phyloP scores from a whole-genome alignment of 805 yeast genomes.

The Hanseniaspora pseudoguilliermondii region DNA sequence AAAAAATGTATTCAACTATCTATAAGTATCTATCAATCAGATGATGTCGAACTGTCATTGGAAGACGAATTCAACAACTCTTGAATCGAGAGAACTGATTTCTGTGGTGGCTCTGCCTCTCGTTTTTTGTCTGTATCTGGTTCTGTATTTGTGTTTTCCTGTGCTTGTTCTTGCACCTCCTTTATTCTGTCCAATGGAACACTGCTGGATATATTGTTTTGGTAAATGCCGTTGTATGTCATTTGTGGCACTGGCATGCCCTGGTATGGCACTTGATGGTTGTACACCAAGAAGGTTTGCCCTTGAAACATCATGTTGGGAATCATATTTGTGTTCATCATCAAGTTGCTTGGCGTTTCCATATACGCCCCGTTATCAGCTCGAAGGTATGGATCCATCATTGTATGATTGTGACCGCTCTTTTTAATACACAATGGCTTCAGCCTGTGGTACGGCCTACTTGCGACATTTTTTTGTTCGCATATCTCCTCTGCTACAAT shows the following conservation, averaged over 20 bases:
- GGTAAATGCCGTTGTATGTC: background rate
- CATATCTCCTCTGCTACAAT: background rate
- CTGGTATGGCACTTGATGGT: background rate
- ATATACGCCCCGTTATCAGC: background rate
- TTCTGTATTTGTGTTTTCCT: background rate
- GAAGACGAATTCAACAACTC: background rate
- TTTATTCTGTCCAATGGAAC: background rate
- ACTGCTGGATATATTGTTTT: background rate
- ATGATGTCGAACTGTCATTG: background rate
- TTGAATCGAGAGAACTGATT: background rate
- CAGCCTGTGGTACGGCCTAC: background rate
- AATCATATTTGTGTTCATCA: background rate
- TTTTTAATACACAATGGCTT: background rate
- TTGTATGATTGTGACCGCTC: background rate
- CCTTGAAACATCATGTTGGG: background rate
- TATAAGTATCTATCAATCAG: background rate
- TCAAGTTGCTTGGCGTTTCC: background rate
- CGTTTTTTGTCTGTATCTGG: background rate
- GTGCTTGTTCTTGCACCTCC: background rate
- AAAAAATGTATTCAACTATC: no score
- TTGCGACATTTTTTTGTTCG: background rate
- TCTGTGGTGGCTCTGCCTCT: background rate
- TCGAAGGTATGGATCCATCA: background rate
- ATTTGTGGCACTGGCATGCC: background rate
- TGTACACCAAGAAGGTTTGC: background rate